Evolutionary conservation across 1,139 yeast species (phyloP).

Genomic region (Geotrichum australiense): DNA sequence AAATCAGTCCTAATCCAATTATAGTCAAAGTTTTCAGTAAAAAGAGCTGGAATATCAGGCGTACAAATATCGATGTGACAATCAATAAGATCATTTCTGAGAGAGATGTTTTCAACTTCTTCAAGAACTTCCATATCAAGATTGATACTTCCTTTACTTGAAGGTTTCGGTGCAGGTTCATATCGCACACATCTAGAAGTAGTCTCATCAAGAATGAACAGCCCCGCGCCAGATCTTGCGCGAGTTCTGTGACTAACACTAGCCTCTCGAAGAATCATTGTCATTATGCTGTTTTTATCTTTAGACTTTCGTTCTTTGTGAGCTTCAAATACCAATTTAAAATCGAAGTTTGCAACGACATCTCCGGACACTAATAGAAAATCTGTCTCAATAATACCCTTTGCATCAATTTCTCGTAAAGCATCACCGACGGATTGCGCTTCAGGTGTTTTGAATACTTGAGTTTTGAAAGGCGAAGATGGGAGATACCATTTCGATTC

Average conservation of each 20-base stretch:
- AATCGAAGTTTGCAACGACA: conserved; percentile 84
- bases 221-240: conserved; percentile 65
- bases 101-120: conserved; percentile 65
- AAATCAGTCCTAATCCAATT: conserved; percentile 81
- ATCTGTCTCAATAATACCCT: conserved; percentile 85
- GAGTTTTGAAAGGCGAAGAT: conserved; percentile 71
- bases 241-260: conserved; percentile 77
- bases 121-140: conserved; percentile 73
- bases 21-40: conserved; percentile 94
- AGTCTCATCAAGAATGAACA: conserved; percentile 69
- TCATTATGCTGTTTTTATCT: conserved; percentile 86
- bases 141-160: conserved; percentile 24
- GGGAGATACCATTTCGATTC: conserved; percentile 69
- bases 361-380: conserved; percentile 89
- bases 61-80: conserved; percentile 95
- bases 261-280: conserved; percentile 87
- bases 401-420: conserved; percentile 87
- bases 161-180: conserved; percentile 42
- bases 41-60: conserved; percentile 89
- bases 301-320: conserved; percentile 62
- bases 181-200: conserved; percentile 76
- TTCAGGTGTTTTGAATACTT: conserved; percentile 78
- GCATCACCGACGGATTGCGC: conserved; percentile 94
- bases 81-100: conserved; percentile 89
- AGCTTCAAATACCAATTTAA: conserved; percentile 60